These are phyloP conservation scores for Pyricularia pennisetigena DNA, from an alignment of 2,329 filamentous ascomycete genomes.

Conservation along the genomic window DNA sequence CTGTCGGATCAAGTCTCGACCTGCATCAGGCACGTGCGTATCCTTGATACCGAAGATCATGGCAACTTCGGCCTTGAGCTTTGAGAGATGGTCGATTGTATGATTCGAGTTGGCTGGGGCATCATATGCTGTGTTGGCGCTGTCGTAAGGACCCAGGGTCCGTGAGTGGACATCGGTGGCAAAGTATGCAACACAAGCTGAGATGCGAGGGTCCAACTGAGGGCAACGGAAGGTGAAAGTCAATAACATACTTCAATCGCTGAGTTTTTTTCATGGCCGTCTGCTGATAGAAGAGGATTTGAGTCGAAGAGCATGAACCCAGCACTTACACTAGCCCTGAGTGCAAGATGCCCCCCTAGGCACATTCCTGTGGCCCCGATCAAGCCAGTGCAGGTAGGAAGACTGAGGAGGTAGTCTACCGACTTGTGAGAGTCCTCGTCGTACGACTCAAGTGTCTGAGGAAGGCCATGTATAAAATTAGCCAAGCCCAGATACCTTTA, in stretches of 20 bases:
- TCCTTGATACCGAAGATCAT: slow-evolving; percentile 92
- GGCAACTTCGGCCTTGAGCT: slow-evolving; percentile 69
- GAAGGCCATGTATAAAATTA: not conserved
- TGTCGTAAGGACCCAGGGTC: slow-evolving; percentile 54
- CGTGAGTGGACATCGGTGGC: slow-evolving; percentile 81
- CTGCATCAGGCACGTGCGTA: slow-evolving; percentile 76
- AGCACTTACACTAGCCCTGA: slow-evolving; percentile 42
- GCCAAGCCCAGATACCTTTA: not conserved
- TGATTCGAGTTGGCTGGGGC: slow-evolving; percentile 32
- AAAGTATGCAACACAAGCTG: slow-evolving; percentile 78
- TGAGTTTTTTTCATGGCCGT: not conserved
- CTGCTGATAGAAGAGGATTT: not conserved
- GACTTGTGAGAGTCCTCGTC: slow-evolving; percentile 65
- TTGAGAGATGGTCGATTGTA: slow-evolving; percentile 43
- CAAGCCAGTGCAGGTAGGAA: slow-evolving; percentile 70
- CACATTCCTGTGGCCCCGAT: slow-evolving; percentile 85
- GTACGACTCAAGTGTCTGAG: slow-evolving; percentile 70
- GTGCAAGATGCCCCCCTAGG: slow-evolving; percentile 76
- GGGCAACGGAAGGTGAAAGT: not conserved
- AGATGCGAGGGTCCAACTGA: slow-evolving; percentile 63
- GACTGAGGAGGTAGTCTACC: slow-evolving; percentile 59
- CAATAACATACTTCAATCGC: not conserved
- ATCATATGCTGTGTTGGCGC: slow-evolving; percentile 34
- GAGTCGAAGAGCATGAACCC: not conserved
- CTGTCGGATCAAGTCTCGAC: slow-evolving; percentile 72